Percentiles rank a stretch among this genome's conserved stretches.
These are phyloP conservation scores for Malassezia caprae DNA, from an alignment of 1,284 basidiomycete species.

Conservation along the genomic window DNA sequence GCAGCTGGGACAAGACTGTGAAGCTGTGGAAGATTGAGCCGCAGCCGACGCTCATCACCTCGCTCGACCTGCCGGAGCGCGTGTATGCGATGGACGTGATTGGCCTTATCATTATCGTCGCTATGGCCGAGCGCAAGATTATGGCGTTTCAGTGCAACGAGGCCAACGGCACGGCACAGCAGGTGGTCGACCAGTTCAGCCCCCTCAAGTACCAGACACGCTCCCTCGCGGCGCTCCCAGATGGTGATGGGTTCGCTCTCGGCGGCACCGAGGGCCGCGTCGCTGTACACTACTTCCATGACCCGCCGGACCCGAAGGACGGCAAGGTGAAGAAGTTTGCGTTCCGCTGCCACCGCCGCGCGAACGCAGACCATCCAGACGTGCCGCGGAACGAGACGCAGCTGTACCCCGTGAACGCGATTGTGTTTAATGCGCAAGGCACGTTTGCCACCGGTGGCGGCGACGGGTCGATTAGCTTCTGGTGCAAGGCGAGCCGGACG, in stretches of 20 bases:
- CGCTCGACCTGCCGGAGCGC: constrained; percentile 63
- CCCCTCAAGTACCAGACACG: constrained; percentile 80
- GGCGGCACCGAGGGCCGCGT: constrained; percentile 92
- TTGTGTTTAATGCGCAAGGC: constrained; percentile 80
- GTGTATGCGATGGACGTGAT: constrained; percentile 74
- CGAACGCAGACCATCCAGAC: constrained; percentile 57
- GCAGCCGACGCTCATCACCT: constrained; percentile 26
- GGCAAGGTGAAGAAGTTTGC: constrained; percentile 63
- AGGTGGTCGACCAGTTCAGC: constrained; percentile 21
- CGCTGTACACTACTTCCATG: constrained; percentile 71
- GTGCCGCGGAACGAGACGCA: constrained; percentile 49
- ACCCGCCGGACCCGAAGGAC: constrained; percentile 33
- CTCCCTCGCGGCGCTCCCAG: constrained; percentile 31
- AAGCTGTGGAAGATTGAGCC: constrained; percentile 56
- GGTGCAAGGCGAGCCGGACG: constrained; percentile 81
- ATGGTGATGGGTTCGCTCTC: constrained; percentile 55
- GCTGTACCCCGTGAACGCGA: constrained; percentile 83
- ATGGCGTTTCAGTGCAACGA: constrained; percentile 67
- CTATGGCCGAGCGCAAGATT: constrained; percentile 78
- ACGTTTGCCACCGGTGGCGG: constrained; percentile 86
- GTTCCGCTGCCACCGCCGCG: constrained; percentile 85
- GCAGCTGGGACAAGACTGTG: constrained; percentile 82
- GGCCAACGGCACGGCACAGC: constrained; percentile 52
- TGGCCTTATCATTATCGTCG: constrained; percentile 80
- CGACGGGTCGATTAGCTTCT: constrained; percentile 50